Evolutionary conservation across 2,329 filamentous ascomycete genomes (phyloP), one percentile per base, ranked within the genome.

Genomic region (Cercospora sojina): DNA sequence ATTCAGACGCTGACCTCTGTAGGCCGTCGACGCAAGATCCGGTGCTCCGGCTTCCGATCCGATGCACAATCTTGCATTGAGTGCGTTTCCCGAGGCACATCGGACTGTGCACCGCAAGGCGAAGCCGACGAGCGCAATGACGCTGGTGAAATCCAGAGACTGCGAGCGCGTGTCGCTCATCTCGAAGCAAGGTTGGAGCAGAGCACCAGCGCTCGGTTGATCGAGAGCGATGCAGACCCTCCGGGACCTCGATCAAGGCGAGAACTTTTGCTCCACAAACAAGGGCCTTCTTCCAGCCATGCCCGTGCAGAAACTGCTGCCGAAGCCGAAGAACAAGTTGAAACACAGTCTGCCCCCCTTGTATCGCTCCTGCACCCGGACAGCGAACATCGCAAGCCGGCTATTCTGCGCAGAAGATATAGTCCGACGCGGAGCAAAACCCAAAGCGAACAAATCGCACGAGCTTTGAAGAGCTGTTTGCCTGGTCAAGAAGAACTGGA

Each of bases 81-180:
- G 56, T 68, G 67, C 51, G 38, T 56, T 23, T 64, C 64, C n/a
- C 67, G 67, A 16, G 61, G 31, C 32, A 43, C 63, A 9, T 9
- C 57, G n/a, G 58, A 57, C 13, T 68, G 66, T 29, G 56, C 51
- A n/a, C 51, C 66, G 16, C 66, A 68, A 38, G 67, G 64, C n/a
- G 55, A 60, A 13, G 56, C 61, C 2, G 25, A 38, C 5, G 64
- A 61, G 18, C 47, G 13, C 47, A 51, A 58, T 29, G 57, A 49
- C 16, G 31, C 55, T 5, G 32, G n/a, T 12, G 56, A 31, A 6
- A 64, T 38, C n/a, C 49, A 35, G 23, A 49, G 57, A 5, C 25
- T 68, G 23, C 57, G 58, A 47, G 49, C 57, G 12, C 61, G 61
- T 18, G 38, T 68, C 13, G 49, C 55, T 10, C 25, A 61, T 8